Base-by-base conservation (phyloP, 768 basidiomycete species). In the Boletus barrowsii region DNA sequence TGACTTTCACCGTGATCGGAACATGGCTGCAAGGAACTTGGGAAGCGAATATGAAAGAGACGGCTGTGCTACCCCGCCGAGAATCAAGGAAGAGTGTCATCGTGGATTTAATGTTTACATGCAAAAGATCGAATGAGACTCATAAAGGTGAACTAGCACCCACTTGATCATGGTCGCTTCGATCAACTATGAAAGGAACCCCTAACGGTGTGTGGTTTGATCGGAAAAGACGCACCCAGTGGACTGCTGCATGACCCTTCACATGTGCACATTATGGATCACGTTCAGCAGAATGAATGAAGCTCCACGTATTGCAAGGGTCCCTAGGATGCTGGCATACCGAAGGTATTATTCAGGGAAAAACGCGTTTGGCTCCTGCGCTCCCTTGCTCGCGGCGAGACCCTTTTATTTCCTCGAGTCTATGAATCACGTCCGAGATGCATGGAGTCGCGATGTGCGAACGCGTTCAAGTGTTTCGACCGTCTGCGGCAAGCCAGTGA, bases 11-110 rank as follows among this genome's bases (percentile, higher is more conserved):
- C 36, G 24, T 53, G 51, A 53, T 45, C 36, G n/a, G 24, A 40
- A 32, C 20, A 55, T 3, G n/a, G 13, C 18, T 36, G 42, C 20
- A 46, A 47, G 35, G 32, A 51, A 51, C 15, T 9, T 29, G 29
- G 33, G 53, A 52, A 51, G 49, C 33, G 35, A 42, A 51, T 40
- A 30, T 42, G 20, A 42, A 52, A n/a, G 39, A 33, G n/a, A 49
- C 30, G 2, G 30, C 39, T 9, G 37, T 51, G 17, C 17, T 40
- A 3, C 22, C 47, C 11, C 13, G 7, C 52, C n/a, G 18, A 48
- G 45, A 24, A 50, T 26, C 32, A 41, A 26, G 17, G 52, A 50
- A 0, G 35, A 5, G 20, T 39, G 11, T 11, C 29, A 22, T 20
- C 11, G 32, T 48, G 35, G 33, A 10, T 35, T 35, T 14, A 35